Percentiles rank a stretch among this genome's conserved stretches.
These are phyloP conservation scores for Oenanthe sinensis DNA, from an alignment of 129 eudicot species.

Conservation along the genomic window DNA sequence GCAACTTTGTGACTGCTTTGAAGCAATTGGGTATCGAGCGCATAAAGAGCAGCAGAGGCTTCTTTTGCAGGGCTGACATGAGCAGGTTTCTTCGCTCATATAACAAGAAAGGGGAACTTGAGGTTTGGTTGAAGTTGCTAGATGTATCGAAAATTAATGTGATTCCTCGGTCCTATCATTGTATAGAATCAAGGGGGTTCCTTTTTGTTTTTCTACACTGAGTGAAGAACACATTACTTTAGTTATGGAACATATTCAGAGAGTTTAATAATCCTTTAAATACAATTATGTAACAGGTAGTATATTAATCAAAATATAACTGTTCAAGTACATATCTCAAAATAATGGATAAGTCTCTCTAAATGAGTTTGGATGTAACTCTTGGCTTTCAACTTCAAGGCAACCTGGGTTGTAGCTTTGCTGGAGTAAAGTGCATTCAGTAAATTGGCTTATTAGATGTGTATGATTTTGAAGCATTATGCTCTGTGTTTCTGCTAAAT, in stretches of 20 bases:
- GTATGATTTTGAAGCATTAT: neutral
- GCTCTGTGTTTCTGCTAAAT: neutral
- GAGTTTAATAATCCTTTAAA: constrained; percentile 30
- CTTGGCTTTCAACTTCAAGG: neutral
- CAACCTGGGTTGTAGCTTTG: neutral
- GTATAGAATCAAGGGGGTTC: constrained; percentile 96
- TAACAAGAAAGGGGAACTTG: constrained; percentile 85
- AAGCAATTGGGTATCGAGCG: constrained; percentile 61
- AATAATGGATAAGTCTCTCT: neutral
- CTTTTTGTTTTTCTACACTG: constrained; percentile 54
- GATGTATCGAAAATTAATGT: constrained; percentile 53
- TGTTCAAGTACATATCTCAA: neutral
- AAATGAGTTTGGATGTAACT: neutral
- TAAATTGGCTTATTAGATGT: neutral
- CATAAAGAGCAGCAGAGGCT: constrained; percentile 46
- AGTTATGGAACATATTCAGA: constrained; percentile 48
- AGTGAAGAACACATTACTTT: constrained; percentile 52
- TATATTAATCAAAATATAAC: neutral
- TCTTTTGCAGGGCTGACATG: constrained; percentile 85
- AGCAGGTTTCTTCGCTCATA: constrained; percentile 71
- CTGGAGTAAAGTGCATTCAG: neutral
- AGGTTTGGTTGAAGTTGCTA: constrained; percentile 75
- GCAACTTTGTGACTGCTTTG: constrained; percentile 42
- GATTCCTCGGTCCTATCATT: constrained; percentile 80
- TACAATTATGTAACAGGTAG: constrained; percentile 12